Percentiles rank a stretch among this genome's conserved stretches.
Conservation (phyloP, 2,329 filamentous ascomycete species). For the Pseudogymnoascus pannorum region DNA sequence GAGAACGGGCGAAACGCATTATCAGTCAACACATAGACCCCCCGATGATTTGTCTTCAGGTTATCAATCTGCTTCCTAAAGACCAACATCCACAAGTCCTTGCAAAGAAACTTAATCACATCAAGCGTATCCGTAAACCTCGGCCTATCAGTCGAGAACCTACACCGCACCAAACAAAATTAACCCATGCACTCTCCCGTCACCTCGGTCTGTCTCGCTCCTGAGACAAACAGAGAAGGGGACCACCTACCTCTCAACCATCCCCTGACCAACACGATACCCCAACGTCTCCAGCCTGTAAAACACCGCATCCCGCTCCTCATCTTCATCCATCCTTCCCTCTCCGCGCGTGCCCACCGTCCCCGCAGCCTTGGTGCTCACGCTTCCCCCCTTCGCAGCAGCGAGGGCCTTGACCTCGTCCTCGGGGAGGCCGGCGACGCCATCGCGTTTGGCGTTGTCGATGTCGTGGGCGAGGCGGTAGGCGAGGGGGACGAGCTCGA, state of each 20-base stretch:
- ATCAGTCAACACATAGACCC: constrained; percentile 94
- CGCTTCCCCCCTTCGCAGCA: constrained; percentile 57
- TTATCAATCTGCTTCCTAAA: constrained; percentile 98
- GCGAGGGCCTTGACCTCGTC: constrained; percentile 27
- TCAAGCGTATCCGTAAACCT: constrained; percentile 89
- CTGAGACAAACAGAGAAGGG: neutral
- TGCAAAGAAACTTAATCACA: constrained; percentile 97
- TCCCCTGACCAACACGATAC: constrained; percentile 84
- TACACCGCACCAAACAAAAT: constrained; percentile 29
- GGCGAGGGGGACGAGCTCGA: constrained; percentile 92
- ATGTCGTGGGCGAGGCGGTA: constrained; percentile 71
- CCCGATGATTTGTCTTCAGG: constrained; percentile 95
- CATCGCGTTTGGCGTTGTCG: constrained; percentile 13
- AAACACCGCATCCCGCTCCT: constrained; percentile 77
- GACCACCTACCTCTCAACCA: constrained; percentile 71
- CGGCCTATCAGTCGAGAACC: constrained; percentile 75
- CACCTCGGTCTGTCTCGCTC: constrained; percentile 16
- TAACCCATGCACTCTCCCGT: neutral
- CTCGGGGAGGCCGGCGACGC: neutral
- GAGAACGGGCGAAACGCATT: constrained; percentile 82
- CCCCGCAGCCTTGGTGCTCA: constrained; percentile 31
- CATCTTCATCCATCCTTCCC: constrained; percentile 60
- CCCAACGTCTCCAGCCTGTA: constrained; percentile 77
- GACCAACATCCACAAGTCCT: constrained; percentile 90
- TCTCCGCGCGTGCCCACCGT: constrained; percentile 15